phyloP scores from a whole-genome alignment of 345 rosid genomes.

The Laguncularia racemosa region DNA sequence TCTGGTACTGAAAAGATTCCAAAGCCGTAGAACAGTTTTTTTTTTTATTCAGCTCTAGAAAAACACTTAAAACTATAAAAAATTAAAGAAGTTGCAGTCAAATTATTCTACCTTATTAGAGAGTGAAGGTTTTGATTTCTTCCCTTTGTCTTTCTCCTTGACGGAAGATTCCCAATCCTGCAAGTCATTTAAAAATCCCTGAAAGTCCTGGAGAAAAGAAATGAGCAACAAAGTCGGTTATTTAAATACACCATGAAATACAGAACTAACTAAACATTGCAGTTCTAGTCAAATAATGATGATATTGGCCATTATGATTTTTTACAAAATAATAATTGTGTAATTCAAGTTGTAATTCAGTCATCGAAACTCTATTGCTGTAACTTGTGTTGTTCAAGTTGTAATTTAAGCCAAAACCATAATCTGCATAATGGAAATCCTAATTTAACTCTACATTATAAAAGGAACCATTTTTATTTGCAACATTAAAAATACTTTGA shows the following conservation, averaged over 20 bases:
- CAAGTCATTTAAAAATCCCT: slow-evolving; percentile 89
- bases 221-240: slow-evolving; percentile 1
- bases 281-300: background rate
- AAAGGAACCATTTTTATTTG: too few relatives aligned
- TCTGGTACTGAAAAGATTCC: too few relatives aligned
- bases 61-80: background rate
- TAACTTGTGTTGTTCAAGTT: too few relatives aligned
- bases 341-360: too few relatives aligned
- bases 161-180: slow-evolving; percentile 84
- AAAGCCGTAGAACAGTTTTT: background rate
- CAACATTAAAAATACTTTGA: too few relatives aligned
- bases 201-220: slow-evolving; percentile 57
- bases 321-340: background rate
- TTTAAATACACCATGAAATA: slow-evolving; percentile 1
- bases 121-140: slow-evolving; percentile 44
- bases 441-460: too few relatives aligned
- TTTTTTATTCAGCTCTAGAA: background rate
- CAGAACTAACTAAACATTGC: background rate
- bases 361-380: too few relatives aligned
- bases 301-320: background rate
- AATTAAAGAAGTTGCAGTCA: background rate
- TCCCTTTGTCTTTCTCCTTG: slow-evolving; percentile 42
- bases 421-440: too few relatives aligned
- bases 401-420: too few relatives aligned
- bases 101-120: slow-evolving; percentile 26